Percentiles rank a stretch among this genome's conserved stretches.
These are phyloP conservation scores for Jamesozyma spencerorum DNA, from an alignment of 805 yeast genomes.

Conservation along the genomic window DNA sequence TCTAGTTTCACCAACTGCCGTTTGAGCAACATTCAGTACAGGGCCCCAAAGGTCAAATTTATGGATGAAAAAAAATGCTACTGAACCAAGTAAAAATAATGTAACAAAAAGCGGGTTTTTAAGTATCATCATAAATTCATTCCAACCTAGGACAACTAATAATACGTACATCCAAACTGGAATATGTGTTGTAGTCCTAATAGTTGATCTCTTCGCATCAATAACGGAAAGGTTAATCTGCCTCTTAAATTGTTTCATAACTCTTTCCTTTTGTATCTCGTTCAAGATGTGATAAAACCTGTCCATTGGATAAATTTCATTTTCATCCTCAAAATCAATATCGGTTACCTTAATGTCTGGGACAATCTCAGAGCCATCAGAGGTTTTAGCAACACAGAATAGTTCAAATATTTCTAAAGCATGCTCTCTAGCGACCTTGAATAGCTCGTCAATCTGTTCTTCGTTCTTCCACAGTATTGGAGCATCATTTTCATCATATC, in stretches of 20 bases:
- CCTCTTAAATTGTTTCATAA: slow-evolving; percentile 54
- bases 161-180: slow-evolving; percentile 76
- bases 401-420: slow-evolving; percentile 54
- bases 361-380: slow-evolving; percentile 45
- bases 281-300: slow-evolving; percentile 50
- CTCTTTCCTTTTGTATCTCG: slow-evolving; percentile 46
- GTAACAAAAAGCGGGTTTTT: slow-evolving; percentile 79
- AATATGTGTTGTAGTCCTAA: slow-evolving; percentile 66
- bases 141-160: slow-evolving; percentile 81
- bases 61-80: slow-evolving; percentile 59
- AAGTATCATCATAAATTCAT: slow-evolving; percentile 80
- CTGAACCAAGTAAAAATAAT: slow-evolving; percentile 46
- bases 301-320: slow-evolving; percentile 34
- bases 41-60: slow-evolving; percentile 71
- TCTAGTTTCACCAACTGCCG: slow-evolving; percentile 49
- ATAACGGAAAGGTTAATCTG: slow-evolving; percentile 71
- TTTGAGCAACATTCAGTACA: slow-evolving; percentile 47
- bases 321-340: slow-evolving; percentile 30
- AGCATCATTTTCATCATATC: slow-evolving; percentile 72
- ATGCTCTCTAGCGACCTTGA: slow-evolving; percentile 49
- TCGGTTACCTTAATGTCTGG: slow-evolving; percentile 45
- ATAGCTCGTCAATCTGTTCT: slow-evolving; percentile 61
- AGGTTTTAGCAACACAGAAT: slow-evolving; percentile 44
- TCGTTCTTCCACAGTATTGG: slow-evolving; percentile 76
- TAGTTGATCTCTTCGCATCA: slow-evolving; percentile 81